Conservation (phyloP, 306 rosid genomes). For the Corylus heterophylla region DNA sequence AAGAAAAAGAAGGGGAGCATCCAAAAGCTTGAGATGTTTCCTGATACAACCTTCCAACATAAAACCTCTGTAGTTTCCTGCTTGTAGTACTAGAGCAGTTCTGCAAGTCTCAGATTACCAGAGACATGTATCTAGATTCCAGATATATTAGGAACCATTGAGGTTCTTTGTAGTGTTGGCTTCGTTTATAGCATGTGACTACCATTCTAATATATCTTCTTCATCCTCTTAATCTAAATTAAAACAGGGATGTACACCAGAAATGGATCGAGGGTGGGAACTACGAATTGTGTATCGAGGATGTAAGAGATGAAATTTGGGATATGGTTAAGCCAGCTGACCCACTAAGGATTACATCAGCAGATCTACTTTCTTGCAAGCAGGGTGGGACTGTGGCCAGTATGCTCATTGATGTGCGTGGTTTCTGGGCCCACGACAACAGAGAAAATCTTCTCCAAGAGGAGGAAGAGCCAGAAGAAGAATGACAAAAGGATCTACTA, state of each 20-base stretch:
- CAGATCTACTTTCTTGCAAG: slow-evolving; percentile 84
- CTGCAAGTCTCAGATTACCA: slow-evolving; percentile 69
- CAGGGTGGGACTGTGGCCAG: slow-evolving; percentile 99
- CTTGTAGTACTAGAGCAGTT: slow-evolving; percentile 65
- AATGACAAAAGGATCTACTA: slow-evolving; percentile 32
- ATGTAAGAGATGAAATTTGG: slow-evolving; percentile 97
- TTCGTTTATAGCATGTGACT: slow-evolving; percentile 5
- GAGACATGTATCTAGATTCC: slow-evolving; percentile 43
- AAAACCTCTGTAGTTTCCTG: slow-evolving; percentile 71
- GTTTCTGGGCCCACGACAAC: slow-evolving; percentile 99
- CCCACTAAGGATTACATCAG: slow-evolving; percentile 68
- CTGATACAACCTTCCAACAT: slow-evolving; percentile 89
- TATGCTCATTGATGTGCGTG: slow-evolving; percentile 97
- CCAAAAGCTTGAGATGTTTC: slow-evolving; percentile 60
- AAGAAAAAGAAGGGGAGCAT: slow-evolving; percentile 93
- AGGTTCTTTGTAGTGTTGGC: neutral
- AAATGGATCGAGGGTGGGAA: slow-evolving; percentile 99
- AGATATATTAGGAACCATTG: neutral
- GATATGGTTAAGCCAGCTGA: slow-evolving; percentile 97
- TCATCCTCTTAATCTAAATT: neutral
- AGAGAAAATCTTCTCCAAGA: slow-evolving; percentile 99
- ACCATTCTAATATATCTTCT: neutral
- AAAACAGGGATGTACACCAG: slow-evolving; percentile 93
- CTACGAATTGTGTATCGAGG: slow-evolving; percentile 96
- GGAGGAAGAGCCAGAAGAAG: slow-evolving; percentile 98